phyloP scores from a whole-genome alignment of 2,329 filamentous ascomycete species.

The Chaetothyriales sp. region DNA sequence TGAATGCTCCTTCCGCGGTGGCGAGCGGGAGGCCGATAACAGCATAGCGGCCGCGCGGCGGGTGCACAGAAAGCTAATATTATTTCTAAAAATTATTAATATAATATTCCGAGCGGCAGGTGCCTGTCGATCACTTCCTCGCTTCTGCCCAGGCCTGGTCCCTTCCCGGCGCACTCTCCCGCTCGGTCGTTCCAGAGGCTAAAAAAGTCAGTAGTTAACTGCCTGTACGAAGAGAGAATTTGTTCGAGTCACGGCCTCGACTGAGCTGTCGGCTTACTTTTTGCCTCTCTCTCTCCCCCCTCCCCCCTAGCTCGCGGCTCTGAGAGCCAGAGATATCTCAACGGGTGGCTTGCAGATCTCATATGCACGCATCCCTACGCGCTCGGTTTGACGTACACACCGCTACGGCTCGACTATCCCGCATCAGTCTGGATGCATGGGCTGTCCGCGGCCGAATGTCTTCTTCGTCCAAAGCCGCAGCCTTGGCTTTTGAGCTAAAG shows the following conservation, averaged over 20 bases:
- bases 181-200: neutral
- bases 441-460: conserved; percentile 11
- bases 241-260: conserved; percentile 5
- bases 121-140: neutral
- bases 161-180: neutral
- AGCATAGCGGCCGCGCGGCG: neutral
- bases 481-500: conserved; percentile 63
- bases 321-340: neutral
- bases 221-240: too few relatives aligned
- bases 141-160: neutral
- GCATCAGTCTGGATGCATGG: conserved; percentile 9
- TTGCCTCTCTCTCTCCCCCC: conserved; percentile 3
- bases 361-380: conserved; percentile 8
- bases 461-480: conserved; percentile 28
- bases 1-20: too few relatives aligned
- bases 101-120: neutral
- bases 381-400: conserved; percentile 11
- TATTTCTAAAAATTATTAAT: too few relatives aligned
- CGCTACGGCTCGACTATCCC: conserved; percentile 5
- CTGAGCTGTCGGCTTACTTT: conserved; percentile 5
- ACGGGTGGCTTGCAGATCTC: conserved; percentile 2
- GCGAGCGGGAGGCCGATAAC: neutral
- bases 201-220: neutral
- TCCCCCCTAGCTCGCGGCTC: neutral
- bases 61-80: neutral